Base-by-base conservation (phyloP, 805 yeast genomes). In the Wickerhamiella galacta region DNA sequence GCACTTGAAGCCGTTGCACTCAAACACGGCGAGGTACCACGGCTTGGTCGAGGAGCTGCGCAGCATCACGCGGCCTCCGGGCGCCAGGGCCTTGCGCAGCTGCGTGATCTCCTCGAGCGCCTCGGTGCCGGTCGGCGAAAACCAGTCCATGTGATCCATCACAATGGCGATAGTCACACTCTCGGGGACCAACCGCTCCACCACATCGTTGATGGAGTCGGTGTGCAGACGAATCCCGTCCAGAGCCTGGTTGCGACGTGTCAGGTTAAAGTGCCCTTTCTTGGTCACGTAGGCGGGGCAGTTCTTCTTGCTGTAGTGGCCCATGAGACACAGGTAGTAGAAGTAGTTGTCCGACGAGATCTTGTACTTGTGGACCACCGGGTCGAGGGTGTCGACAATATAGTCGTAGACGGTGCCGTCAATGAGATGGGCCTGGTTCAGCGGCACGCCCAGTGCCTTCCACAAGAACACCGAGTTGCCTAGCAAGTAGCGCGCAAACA, bases 131-230 rank as follows among this genome's bases (percentile, higher is more conserved):
- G 60, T 50, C 23, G 79, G 74, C 43, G 74, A 73, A 49, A 79
- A 79, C 93, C 93, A 79, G 55, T 80, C 93, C 90, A 80, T 77
- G 53, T 79, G 93, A 53, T 79, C 93, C 93, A 79, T 79, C 34
- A 79, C 75, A 26, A 79, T 68, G 20, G 87, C 87, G 44, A 75
- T 72, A 4, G 85, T 72, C 28, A 79, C 63, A 8, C 82, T 68
- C 35, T 68, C 64, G 31, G 64, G 59, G 17, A 72, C 60, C 33
- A 79, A 58, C 40, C 90, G 64, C 26, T 68, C 72, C 40, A 76
- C 69, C 3, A 80, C 90, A 46, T 78, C 83, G 47, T 70, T 74
- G 46, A 79, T 61, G 37, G 73, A 72, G 52, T 80, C 92, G 2
- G 92, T 79, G 55, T 79, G 92, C 29, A 79, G 56, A 49, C 90